A percentile compares a stretch with the other conserved stretches of the same genome.
Conservation (phyloP, 192 early-diverging fungal species). For the Haplosporangium gracile region DNA sequence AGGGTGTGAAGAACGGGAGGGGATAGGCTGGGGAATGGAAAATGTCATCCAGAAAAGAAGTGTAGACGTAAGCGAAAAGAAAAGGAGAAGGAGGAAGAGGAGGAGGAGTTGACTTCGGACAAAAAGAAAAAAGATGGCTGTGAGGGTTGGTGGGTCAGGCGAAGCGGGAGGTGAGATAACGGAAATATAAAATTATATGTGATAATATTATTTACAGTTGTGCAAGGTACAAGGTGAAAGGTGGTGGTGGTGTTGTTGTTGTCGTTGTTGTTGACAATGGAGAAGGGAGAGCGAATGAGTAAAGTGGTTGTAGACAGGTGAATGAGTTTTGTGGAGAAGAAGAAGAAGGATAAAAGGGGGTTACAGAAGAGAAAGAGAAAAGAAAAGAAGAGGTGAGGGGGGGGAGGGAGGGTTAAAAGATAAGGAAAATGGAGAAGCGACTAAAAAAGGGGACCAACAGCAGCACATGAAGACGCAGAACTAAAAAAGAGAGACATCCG, state of each 20-base stretch:
- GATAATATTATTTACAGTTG: neutral
- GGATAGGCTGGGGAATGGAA: constrained; percentile 54
- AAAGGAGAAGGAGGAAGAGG: neutral
- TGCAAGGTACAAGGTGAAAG: no score
- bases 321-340: constrained; percentile 5
- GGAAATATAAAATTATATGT: neutral
- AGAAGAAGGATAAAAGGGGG: neutral
- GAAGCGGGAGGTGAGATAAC: constrained; percentile 7
- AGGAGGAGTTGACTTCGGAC: neutral
- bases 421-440: neutral
- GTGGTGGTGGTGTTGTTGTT: neutral
- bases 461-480: neutral
- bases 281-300: neutral
- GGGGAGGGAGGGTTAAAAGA: neutral
- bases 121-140: neutral
- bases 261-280: neutral
- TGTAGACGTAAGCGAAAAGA: no score
- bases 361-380: neutral
- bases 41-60: constrained; percentile 42
- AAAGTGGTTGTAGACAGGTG: neutral
- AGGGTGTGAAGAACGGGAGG: constrained; percentile 52
- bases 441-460: neutral
- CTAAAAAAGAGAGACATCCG: neutral
- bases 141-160: neutral
- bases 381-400: neutral